Evolutionary conservation across 139 green algal species (phyloP), one percentile per base, ranked within the genome.

Genomic region (Eudorina sp.): DNA sequence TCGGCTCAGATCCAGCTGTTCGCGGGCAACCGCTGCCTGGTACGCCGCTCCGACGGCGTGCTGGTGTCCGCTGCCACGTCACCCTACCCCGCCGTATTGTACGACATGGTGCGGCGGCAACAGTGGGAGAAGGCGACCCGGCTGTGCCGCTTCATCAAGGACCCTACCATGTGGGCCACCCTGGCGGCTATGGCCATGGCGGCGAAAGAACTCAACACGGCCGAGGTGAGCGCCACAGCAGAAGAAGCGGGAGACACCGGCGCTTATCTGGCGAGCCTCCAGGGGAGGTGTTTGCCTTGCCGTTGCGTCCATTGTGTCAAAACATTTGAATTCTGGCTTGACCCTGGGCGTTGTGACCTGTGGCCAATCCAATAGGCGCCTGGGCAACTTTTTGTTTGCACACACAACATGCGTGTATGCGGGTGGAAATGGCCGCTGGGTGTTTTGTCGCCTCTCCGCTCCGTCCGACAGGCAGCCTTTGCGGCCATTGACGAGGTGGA

Each of bases 61-160:
- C 90, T 89, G 7, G 90, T 95, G 7, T 90, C 83, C 40, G 88
- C 90, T 6, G 90, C 90, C 40, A 93, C 90, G 34, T 84, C 73
- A 43, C 93, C 94, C 0, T 90, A 96, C 88, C 90, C 94, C 3
- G 69, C 93, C 21, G 68, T 94, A 72, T 90, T 98, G 83, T 92
- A 97, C 86, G 84, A 94, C 62, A 91, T 95, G 89, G 85, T 94
- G 27, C 69, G 74, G 58, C 25, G 72, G n/a, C 77, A 73, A 8
- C 74, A 94, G 77, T 98, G 95, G 95, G 93, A 96, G 80, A 94
- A 94, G 85, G 95, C 95, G 40, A 94, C 91, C 43, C 92, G 95
- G 46, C 91, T 98, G 53, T 97, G 94, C 88, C 93, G 95, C n/a
- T 95, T 94, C 84, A 91, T 96, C 83, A 95, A 95, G 81, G 96